Conservation (phyloP, 305 asterid species). For the Solanum hybrid region DNA sequence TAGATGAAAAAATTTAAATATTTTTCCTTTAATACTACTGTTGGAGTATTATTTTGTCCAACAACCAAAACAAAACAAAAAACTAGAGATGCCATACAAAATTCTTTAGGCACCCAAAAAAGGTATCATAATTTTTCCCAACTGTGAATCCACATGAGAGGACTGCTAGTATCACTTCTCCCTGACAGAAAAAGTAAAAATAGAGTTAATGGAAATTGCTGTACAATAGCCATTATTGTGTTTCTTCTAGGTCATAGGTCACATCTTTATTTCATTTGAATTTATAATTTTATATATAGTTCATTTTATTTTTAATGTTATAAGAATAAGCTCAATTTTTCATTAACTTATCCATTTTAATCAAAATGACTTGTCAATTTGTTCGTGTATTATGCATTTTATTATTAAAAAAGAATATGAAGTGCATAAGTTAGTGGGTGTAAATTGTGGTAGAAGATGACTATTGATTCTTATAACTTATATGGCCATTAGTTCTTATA, state of each 20-base stretch:
- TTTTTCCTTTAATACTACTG: not conserved
- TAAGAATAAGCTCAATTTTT: not conserved
- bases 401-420: no score
- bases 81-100: not conserved
- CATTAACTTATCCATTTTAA: not conserved
- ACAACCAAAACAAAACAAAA: not conserved
- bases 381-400: no score
- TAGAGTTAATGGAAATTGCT: not conserved
- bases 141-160: not conserved
- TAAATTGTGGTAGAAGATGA: no score
- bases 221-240: slow-evolving; percentile 3
- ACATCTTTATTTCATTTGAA: not conserved
- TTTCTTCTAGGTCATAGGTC: not conserved
- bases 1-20: not conserved
- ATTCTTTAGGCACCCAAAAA: not conserved
- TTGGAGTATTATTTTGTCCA: not conserved
- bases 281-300: not conserved
- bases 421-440: no score
- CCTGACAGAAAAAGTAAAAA: not conserved
- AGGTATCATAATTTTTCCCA: not conserved
- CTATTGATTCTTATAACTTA: no score
- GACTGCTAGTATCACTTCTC: not conserved
- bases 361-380: not conserved
- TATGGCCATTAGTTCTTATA: no score
- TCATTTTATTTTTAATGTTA: not conserved